Conservation (phyloP, 2,329 filamentous ascomycete species). For the Grosmannia clavigera region DNA sequence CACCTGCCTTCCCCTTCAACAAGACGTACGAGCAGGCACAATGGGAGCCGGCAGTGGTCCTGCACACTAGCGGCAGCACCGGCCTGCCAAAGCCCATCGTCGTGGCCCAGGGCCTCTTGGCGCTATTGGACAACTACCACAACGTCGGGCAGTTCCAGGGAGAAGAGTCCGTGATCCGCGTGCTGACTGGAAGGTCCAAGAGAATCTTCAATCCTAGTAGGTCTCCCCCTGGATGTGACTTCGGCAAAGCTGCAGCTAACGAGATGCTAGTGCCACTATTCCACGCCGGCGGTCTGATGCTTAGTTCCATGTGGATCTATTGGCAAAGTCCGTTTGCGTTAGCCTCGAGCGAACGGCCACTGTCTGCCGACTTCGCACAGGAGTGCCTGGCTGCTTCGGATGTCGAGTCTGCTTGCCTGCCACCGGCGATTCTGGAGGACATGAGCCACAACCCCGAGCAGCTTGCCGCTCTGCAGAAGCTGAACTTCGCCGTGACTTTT, state of each 20-base stretch:
- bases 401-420: conserved; percentile 18
- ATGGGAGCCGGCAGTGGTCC: conserved; percentile 27
- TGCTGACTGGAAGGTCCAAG: background rate
- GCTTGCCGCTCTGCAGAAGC: conserved; percentile 20
- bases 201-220: background rate
- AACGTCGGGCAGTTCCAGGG: background rate
- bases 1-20: background rate
- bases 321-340: conserved; percentile 14
- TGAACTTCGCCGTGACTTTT: conserved; percentile 9
- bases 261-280: conserved; percentile 23
- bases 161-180: background rate
- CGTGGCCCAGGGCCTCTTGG: conserved; percentile 24
- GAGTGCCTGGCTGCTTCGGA: conserved; percentile 19
- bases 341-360: conserved; percentile 20
- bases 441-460: conserved; percentile 23
- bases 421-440: conserved; percentile 31
- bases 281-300: conserved; percentile 15
- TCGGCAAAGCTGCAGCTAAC: background rate
- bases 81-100: conserved; percentile 34
- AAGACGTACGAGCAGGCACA: conserved; percentile 25
- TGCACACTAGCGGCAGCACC: conserved; percentile 35
- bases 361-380: conserved; percentile 21
- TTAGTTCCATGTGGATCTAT: conserved; percentile 4
- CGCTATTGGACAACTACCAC: conserved; percentile 18
- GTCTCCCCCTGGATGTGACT: background rate